A percentile compares a stretch with the other conserved stretches of the same genome.
Evolutionary conservation across 225 moss, liverwort and hornwort species (phyloP).

Genomic region (Bryum argenteum): DNA sequence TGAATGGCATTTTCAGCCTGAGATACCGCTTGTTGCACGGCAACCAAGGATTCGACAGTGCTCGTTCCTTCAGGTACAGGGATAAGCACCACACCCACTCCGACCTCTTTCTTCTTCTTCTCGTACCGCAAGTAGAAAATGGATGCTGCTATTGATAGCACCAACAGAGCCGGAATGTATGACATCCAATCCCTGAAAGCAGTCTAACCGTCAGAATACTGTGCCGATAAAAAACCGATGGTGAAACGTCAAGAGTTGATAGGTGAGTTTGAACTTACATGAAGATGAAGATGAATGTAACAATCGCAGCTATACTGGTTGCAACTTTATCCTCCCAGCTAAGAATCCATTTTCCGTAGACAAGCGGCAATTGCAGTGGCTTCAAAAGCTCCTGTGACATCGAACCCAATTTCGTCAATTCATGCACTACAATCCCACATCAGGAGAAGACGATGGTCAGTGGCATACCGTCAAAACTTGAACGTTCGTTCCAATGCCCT

Average conservation of each 20-base stretch:
- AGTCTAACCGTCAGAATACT: too few species aligned
- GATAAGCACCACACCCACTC: slow-evolving; percentile 70
- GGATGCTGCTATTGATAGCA: slow-evolving; percentile 51
- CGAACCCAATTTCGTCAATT: slow-evolving; percentile 6
- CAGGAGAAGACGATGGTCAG: too few species aligned
- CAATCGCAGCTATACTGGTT: slow-evolving; percentile 55
- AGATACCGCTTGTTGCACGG: slow-evolving; percentile 80
- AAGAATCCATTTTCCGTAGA: slow-evolving; percentile 54
- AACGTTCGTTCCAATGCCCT: slow-evolving; percentile 90
- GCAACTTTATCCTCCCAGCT: slow-evolving; percentile 78
- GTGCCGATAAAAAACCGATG: too few species aligned
- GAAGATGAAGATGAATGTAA: slow-evolving; percentile 66
- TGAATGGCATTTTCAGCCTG: slow-evolving; percentile 77
- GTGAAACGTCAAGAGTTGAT: not conserved
- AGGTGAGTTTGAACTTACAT: slow-evolving; percentile 48
- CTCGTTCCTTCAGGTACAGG: slow-evolving; percentile 79
- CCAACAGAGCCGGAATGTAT: slow-evolving; percentile 60
- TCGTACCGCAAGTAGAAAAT: slow-evolving; percentile 69
- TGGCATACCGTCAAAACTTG: slow-evolving; percentile 74
- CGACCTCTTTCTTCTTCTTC: slow-evolving; percentile 55
- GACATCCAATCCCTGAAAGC: slow-evolving; percentile 68
- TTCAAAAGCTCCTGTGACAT: slow-evolving; percentile 74
- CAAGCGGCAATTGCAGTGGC: slow-evolving; percentile 49
- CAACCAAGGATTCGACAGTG: slow-evolving; percentile 80
- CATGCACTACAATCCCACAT: not conserved